A percentile compares a stretch with the other conserved stretches of the same genome.
Conservation (phyloP, 202 grass and related monocot species). For the Miscanthus sacchariflorus region DNA sequence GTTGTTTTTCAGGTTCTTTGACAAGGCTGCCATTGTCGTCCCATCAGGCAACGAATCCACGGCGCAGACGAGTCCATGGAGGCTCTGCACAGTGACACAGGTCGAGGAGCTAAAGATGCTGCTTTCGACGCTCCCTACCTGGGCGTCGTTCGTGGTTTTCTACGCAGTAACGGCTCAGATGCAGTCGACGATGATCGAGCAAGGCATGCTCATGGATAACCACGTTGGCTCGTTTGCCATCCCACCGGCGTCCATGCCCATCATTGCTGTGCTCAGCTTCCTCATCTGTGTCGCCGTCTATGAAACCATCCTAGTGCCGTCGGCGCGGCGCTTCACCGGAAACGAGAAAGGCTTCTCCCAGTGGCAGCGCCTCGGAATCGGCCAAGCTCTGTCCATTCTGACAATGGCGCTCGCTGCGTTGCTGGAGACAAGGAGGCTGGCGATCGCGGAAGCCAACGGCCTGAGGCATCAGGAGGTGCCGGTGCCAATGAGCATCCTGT, state of each 20-base stretch:
- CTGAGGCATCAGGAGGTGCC: constrained; percentile 16
- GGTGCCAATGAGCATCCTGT: constrained; percentile 52
- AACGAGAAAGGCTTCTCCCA: constrained; percentile 41
- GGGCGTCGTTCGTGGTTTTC: constrained; percentile 17
- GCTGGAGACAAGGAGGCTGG: constrained; percentile 43
- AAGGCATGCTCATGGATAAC: constrained; percentile 52
- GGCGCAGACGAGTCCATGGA: constrained; percentile 3
- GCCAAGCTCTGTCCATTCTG: constrained; percentile 33
- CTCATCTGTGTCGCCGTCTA: constrained; percentile 53
- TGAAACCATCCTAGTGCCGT: constrained; percentile 32
- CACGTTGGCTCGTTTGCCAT: constrained; percentile 43
- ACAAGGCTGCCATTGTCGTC: constrained; percentile 15
- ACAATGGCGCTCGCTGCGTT: constrained; percentile 37
- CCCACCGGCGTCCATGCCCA: constrained; percentile 47
- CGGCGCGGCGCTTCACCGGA: constrained; percentile 23
- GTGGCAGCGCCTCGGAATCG: constrained; percentile 37
- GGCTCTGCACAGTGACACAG: constrained; percentile 56
- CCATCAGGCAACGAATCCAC: neutral
- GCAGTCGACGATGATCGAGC: constrained; percentile 36
- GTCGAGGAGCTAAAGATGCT: constrained; percentile 59
- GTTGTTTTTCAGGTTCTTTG: constrained; percentile 30
- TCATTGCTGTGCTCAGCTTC: constrained; percentile 20
- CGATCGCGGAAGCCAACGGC: constrained; percentile 25
- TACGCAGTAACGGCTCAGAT: constrained; percentile 39
- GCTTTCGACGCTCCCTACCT: constrained; percentile 32